phyloP scores from a whole-genome alignment of 441 rosid species.

The Gossypium aridum region DNA sequence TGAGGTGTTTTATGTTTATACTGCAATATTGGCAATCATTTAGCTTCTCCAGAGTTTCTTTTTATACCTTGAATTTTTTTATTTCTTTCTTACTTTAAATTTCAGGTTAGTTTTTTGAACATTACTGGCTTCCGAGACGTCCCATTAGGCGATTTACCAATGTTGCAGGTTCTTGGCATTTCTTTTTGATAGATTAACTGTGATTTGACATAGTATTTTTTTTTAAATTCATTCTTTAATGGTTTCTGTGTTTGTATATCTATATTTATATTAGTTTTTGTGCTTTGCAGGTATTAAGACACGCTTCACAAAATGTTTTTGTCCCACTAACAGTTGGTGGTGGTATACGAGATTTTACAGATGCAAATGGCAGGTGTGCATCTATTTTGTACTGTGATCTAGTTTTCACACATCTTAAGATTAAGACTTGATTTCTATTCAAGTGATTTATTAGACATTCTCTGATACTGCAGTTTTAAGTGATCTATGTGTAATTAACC shows the following conservation, averaged over 20 bases:
- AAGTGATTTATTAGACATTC: neutral
- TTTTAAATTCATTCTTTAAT: neutral
- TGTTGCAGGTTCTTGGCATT: conserved; percentile 69
- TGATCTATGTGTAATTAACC: neutral
- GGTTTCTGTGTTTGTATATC: neutral
- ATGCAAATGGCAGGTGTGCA: conserved; percentile 79
- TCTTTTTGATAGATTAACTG: neutral
- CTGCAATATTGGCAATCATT: neutral
- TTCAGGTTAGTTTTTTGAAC: conserved; percentile 87
- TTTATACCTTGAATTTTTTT: neutral
- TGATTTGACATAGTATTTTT: neutral
- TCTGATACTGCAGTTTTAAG: neutral
- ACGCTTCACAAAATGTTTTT: conserved; percentile 85
- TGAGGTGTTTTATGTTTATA: conserved; percentile 18
- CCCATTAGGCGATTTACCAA: conserved; percentile 93
- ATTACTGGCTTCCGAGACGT: conserved; percentile 93
- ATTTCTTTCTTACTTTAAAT: conserved; percentile 19
- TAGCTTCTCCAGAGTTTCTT: neutral
- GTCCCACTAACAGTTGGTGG: conserved; percentile 97
- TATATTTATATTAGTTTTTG: conserved; percentile 12
- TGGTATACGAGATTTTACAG: conserved; percentile 93
- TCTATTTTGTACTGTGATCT: neutral
- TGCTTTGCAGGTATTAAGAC: conserved; percentile 65
- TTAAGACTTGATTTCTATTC: neutral
- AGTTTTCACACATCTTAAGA: neutral